Evolutionary conservation across 2,329 filamentous ascomycete genomes (phyloP).

Genomic region (Talaromyces sp.): DNA sequence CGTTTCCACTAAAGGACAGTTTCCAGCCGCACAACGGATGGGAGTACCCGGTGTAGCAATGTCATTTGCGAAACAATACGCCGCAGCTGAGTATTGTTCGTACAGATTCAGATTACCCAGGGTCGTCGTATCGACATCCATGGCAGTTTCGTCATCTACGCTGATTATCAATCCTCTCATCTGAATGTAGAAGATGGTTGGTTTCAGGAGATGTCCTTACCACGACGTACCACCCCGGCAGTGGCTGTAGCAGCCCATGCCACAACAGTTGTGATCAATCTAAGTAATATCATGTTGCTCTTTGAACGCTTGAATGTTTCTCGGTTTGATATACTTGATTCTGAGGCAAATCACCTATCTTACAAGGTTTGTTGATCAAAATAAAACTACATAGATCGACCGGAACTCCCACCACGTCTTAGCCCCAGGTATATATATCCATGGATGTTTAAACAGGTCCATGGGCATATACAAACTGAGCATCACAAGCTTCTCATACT

Average conservation of each 20-base stretch:
- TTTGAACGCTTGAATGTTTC: not conserved
- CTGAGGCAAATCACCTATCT: not conserved
- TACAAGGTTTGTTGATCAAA: not conserved
- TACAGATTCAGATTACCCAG: constrained; percentile 39
- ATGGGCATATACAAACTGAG: no score
- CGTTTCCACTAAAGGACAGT: constrained; percentile 49
- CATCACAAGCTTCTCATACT: not conserved
- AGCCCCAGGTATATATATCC: not conserved
- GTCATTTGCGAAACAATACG: constrained; percentile 52
- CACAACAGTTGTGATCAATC: not conserved
- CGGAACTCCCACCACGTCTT: not conserved
- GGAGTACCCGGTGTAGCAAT: constrained; percentile 40
- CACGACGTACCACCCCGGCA: constrained; percentile 7
- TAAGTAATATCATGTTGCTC: not conserved
- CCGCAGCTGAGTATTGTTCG: constrained; percentile 52
- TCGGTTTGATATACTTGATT: not conserved
- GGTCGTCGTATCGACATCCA: no score
- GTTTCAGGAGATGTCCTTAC: not conserved
- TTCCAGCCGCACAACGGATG: constrained; percentile 44
- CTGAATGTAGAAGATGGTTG: no score
- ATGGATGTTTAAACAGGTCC: no score
- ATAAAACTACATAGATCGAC: not conserved
- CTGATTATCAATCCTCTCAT: no score
- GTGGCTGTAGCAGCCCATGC: constrained; percentile 9
- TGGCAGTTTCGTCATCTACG: no score